phyloP scores from a whole-genome alignment of 1,284 basidiomycete genomes.

The Papiliotrema nemorosa region DNA sequence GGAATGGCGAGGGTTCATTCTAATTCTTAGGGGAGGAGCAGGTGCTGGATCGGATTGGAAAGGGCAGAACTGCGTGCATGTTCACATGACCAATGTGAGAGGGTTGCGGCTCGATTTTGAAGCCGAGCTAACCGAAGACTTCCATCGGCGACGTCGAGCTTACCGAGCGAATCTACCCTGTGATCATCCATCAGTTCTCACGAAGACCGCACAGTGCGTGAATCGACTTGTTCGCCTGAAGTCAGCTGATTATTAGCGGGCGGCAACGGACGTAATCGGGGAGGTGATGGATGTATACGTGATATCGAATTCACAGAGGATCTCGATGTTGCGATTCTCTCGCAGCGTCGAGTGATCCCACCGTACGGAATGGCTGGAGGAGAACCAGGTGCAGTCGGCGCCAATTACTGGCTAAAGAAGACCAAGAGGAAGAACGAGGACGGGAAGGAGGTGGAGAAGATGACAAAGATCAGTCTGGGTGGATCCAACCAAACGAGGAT shows the following conservation, averaged over 20 bases:
- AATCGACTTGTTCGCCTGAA: background rate
- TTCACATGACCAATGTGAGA: slow-evolving; percentile 37
- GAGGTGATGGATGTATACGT: slow-evolving; percentile 83
- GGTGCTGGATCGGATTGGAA: slow-evolving; percentile 89
- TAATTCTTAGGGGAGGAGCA: slow-evolving; percentile 65
- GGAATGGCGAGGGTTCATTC: too few species aligned
- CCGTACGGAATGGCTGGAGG: slow-evolving; percentile 92
- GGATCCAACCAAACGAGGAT: slow-evolving; percentile 19
- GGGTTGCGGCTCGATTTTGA: slow-evolving; percentile 79
- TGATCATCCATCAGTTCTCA: slow-evolving; percentile 78
- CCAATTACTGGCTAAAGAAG: slow-evolving; percentile 74
- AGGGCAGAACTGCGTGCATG: slow-evolving; percentile 54
- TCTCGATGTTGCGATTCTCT: slow-evolving; percentile 77
- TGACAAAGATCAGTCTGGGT: slow-evolving; percentile 17
- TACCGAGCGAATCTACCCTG: slow-evolving; percentile 61
- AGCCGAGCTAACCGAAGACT: slow-evolving; percentile 9
- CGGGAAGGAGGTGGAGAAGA: slow-evolving; percentile 3
- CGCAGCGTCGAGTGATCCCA: slow-evolving; percentile 73
- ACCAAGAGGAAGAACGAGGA: slow-evolving; percentile 1
- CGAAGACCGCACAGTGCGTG: slow-evolving; percentile 60
- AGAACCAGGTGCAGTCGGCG: slow-evolving; percentile 66
- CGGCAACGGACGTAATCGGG: slow-evolving; percentile 72
- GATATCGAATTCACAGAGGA: slow-evolving; percentile 81
- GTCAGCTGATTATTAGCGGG: slow-evolving; percentile 53
- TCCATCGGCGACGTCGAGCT: slow-evolving; percentile 42